Conservation (phyloP, 2,329 filamentous ascomycete genomes). For the Clonostachys sp. region DNA sequence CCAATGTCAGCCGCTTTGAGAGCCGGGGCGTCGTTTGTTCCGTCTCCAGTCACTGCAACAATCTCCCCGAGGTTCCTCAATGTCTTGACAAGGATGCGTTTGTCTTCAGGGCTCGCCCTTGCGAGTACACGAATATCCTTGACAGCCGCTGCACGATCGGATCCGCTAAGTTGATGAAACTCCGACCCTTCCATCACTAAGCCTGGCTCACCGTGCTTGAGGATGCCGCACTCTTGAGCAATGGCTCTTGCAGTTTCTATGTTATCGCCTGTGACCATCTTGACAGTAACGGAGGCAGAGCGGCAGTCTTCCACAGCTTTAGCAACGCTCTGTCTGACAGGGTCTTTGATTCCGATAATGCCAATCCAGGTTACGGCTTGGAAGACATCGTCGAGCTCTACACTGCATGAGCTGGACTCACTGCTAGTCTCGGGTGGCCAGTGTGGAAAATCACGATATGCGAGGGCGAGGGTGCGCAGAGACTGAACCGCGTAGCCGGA, state of each 20-base stretch:
- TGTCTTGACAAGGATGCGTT: slow-evolving; percentile 58
- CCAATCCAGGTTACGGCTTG: slow-evolving; percentile 67
- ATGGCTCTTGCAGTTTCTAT: slow-evolving; percentile 60
- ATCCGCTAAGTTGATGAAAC: too few species aligned
- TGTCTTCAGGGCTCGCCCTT: slow-evolving; percentile 66
- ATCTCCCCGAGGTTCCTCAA: slow-evolving; percentile 62
- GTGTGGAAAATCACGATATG: slow-evolving; percentile 67
- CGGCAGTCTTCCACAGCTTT: slow-evolving; percentile 60
- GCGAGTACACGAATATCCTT: slow-evolving; percentile 56
- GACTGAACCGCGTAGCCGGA: slow-evolving; percentile 56
- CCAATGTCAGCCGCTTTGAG: slow-evolving; percentile 63
- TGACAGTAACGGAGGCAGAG: slow-evolving; percentile 61
- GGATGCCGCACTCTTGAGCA: slow-evolving; percentile 60
- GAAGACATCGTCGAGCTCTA: slow-evolving; percentile 49
- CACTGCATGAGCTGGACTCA: slow-evolving; percentile 51
- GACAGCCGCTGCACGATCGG: too few species aligned
- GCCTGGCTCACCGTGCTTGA: slow-evolving; percentile 37
- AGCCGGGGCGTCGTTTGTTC: slow-evolving; percentile 62
- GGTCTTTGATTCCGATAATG: slow-evolving; percentile 68
- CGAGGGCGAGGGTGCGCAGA: slow-evolving; percentile 71
- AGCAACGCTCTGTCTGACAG: slow-evolving; percentile 59
- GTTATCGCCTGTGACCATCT: slow-evolving; percentile 73
- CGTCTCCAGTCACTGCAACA: slow-evolving; percentile 63
- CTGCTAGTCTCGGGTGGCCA: slow-evolving; percentile 63
- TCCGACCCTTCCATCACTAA: too few species aligned